Base-by-base conservation (phyloP, 2,329 filamentous ascomycete genomes). In the Ramularia collo-cygni region DNA sequence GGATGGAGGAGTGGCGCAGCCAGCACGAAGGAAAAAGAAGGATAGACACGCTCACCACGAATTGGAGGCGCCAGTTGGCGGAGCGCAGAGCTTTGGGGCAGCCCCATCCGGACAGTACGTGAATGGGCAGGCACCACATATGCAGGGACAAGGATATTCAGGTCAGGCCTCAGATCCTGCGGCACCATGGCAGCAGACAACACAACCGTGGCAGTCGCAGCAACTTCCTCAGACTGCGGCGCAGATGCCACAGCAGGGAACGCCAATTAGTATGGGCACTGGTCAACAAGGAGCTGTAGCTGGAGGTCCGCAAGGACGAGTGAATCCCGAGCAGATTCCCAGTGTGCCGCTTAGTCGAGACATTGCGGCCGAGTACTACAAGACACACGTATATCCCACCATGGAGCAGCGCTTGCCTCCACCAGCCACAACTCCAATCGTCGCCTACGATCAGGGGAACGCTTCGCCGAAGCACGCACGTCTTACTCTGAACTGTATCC, bases 381-480 rank as follows among this genome's bases (percentile, higher is more conserved):
- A 93, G 53, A 79, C 75, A 52, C 85, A 95, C 62, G 74, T 94
- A 37, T 96, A 95, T 62, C 88, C 90, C 13, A 98, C 92, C 3
- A 94, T 96, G 68, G 90, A 96, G 66, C 85, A 85, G 43, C 88
- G 95, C 59, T 74, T 95, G 2, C 89, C 92, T 8, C 92, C 92
- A 33, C 88, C 92, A 2, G 85, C 89, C 10, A 79, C 84, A 4
- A 76, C 92, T 15, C 88, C 92, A 2, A 96, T 92, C 57, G 83
- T 95, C 27, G 85, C 89, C n/a, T 85, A 81, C 55, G 92, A 98
- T 56, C 92, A 98, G 64, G 92, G 92, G 55, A 98, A 95, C 62
- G 83, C 92, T 4, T 95, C 92, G 10, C 92, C 92, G 24, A 95
- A 95, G 64, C 92, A 86, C 61, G 85, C 88, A 35, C 81, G 92